Evolutionary conservation across 306 rosid genomes (phyloP), one percentile per base, ranked within the genome.

Genomic region (Oemleria cerasiformis): DNA sequence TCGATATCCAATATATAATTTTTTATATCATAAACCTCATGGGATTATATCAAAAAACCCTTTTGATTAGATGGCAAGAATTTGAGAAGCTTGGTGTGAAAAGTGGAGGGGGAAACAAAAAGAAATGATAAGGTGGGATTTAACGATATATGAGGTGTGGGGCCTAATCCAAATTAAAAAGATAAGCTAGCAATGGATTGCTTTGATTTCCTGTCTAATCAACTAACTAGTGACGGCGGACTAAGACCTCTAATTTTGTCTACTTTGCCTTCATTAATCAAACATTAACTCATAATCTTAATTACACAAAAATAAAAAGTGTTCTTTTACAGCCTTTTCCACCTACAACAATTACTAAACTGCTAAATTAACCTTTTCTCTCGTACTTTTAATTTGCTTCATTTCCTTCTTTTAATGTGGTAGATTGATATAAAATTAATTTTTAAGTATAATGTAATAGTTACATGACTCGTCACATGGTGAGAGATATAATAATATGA

Each of bases 181-280:
- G 82, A 82, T 70, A 82, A 78, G 80, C 70, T 64, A 44, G 72
- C 75, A 74, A 78, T 74, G 72, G 63, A 74, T 78, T 70, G 47
- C 79, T 65, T 82, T 81, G 74, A 82, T 82, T 74, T 82, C 19
- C 66, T 70, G 74, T 73, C 75, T 73, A 69, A 70, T 82, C 79
- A 82, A 66, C 75, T 63, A 58, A 38, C 63, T 68, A 69, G 67
- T 60, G 75, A 74, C 82, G 74, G 77, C 80, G 80, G 79, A 43
- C 65, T 70, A 69, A 44, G 76, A 76, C 75, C 49, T 42, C 69
- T 44, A 40, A 58, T 60, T 65, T 68, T 55, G 64, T 60, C 60
- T 50, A 39, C 70, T 70, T 49, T 56, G 41, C 73, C 55, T 60
- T 64, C 36, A 2, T 9, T 30, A 30, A 1, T 30, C 36, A 30